Percentiles rank a stretch among this genome's conserved stretches.
phyloP scores from a whole-genome alignment of 2,329 filamentous ascomycete species.

The Colletotrichum higginsianum region DNA sequence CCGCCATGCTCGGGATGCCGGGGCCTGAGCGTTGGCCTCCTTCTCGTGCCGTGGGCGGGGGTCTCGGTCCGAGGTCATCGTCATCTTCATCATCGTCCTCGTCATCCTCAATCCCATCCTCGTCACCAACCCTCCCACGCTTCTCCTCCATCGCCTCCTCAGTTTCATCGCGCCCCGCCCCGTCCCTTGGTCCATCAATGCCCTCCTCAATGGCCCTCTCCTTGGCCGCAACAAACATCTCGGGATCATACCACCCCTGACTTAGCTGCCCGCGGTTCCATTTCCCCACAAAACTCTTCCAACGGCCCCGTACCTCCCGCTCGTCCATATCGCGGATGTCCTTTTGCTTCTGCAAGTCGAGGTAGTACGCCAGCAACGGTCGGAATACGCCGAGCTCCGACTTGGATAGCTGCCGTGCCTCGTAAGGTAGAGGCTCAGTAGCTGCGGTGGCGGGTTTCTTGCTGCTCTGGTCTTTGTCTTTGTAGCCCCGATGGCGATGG shows the following conservation, averaged over 20 bases:
- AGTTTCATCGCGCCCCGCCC: neutral
- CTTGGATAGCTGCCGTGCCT: constrained; percentile 76
- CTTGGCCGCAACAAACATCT: constrained; percentile 67
- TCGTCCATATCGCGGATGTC: constrained; percentile 78
- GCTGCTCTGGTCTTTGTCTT: constrained; percentile 10
- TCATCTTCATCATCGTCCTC: constrained; percentile 67
- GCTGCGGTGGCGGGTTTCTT: constrained; percentile 25
- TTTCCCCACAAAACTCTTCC: constrained; percentile 93
- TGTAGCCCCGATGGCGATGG: constrained; percentile 29
- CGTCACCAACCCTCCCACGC: constrained; percentile 4
- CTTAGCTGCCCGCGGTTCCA: constrained; percentile 94
- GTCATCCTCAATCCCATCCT: constrained; percentile 45
- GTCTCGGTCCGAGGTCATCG: constrained; percentile 71
- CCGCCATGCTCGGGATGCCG: constrained; percentile 79
- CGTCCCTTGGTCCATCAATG: neutral
- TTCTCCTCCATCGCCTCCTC: constrained; percentile 43
- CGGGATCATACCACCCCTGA: constrained; percentile 93
- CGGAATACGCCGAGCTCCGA: constrained; percentile 76
- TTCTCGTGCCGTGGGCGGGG: constrained; percentile 47
- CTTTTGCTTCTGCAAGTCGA: constrained; percentile 88
- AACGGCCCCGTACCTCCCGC: constrained; percentile 84
- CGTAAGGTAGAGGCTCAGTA: constrained; percentile 70
- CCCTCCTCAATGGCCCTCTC: constrained; percentile 46
- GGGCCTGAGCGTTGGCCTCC: constrained; percentile 61
- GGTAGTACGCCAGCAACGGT: constrained; percentile 85